These are phyloP conservation scores for Pleurostoma richardsiae DNA, from an alignment of 2,329 filamentous ascomycete genomes.

Conservation along the genomic window DNA sequence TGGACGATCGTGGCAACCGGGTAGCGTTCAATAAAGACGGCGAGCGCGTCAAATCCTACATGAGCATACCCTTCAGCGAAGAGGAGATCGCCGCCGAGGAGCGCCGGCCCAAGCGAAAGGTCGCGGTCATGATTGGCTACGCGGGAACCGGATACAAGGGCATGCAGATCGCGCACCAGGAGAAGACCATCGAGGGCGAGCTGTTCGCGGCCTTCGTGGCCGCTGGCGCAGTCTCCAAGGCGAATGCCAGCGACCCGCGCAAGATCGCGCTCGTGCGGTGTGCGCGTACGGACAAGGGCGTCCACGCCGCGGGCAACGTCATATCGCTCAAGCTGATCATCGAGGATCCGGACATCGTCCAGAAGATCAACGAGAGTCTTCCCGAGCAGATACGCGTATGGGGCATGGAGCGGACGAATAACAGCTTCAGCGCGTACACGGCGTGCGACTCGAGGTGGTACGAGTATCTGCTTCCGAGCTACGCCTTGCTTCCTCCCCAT, in stretches of 20 bases:
- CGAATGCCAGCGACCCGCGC: conserved; percentile 93
- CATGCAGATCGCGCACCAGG: conserved; percentile 80
- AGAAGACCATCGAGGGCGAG: conserved; percentile 95
- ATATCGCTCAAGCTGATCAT: conserved; percentile 94
- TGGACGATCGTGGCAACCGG: conserved; percentile 1
- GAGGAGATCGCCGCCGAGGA: conserved; percentile 87
- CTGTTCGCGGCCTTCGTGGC: conserved; percentile 88
- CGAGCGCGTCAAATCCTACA: conserved; percentile 43
- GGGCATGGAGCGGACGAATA: conserved; percentile 86
- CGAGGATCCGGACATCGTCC: conserved; percentile 79
- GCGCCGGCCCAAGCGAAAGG: conserved; percentile 89
- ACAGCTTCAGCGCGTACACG: conserved; percentile 91
- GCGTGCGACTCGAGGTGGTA: conserved; percentile 94
- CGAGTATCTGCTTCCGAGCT: conserved; percentile 92
- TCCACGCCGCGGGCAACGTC: conserved; percentile 92
- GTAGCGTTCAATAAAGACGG: conserved; percentile 11
- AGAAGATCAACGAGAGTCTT: conserved; percentile 85
- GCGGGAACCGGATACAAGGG: conserved; percentile 95
- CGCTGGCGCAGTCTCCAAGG: conserved; percentile 91
- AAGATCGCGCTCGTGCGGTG: conserved; percentile 93
- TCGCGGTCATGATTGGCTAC: conserved; percentile 92
- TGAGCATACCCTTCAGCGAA: conserved; percentile 53
- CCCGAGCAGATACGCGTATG: conserved; percentile 89
- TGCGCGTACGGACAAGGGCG: conserved; percentile 94
- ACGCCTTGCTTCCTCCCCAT: conserved; percentile 88